Conservation (phyloP, 768 basidiomycete genomes). For the Rhodotorula sphaerocarpa region DNA sequence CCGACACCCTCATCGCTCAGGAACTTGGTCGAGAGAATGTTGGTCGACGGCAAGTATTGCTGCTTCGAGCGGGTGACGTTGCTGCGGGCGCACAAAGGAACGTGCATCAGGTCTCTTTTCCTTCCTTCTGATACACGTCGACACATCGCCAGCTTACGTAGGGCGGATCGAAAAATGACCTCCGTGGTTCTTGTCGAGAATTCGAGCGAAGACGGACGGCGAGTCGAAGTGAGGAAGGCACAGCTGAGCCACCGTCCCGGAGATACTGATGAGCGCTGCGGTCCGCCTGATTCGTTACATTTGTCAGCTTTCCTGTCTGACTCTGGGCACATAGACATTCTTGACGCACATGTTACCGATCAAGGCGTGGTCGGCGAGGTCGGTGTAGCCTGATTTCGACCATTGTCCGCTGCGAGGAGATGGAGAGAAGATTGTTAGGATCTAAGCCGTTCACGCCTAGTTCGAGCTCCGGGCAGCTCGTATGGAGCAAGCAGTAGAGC, state of each 20-base stretch:
- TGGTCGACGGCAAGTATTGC: conserved; percentile 31
- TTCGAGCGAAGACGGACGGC: conserved; percentile 33
- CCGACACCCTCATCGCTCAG: conserved; percentile 33
- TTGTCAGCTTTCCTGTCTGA: background rate
- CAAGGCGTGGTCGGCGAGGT: conserved; percentile 14
- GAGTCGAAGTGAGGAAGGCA: conserved; percentile 36
- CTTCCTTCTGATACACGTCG: too few relatives aligned
- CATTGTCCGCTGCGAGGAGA: too few relatives aligned
- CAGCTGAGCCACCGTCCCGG: conserved; percentile 28
- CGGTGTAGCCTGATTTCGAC: too few relatives aligned
- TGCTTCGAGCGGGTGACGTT: conserved; percentile 33
- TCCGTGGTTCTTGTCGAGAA: conserved; percentile 40
- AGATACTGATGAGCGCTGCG: conserved; percentile 29
- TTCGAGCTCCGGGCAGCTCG: too few relatives aligned
- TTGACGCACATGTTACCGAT: conserved; percentile 29
- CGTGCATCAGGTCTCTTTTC: too few relatives aligned
- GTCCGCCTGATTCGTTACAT: conserved; percentile 3
- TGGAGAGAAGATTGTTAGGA: too few relatives aligned
- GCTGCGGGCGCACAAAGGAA: too few relatives aligned
- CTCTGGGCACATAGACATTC: too few relatives aligned
- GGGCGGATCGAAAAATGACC: conserved; percentile 37
- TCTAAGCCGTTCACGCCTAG: too few relatives aligned
- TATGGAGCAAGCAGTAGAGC: too few relatives aligned
- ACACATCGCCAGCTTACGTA: too few relatives aligned
- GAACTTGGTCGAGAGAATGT: conserved; percentile 38